These are phyloP conservation scores for Discostella stelligera DNA, from an alignment of 352 stramenopile species.

Conservation along the genomic window DNA sequence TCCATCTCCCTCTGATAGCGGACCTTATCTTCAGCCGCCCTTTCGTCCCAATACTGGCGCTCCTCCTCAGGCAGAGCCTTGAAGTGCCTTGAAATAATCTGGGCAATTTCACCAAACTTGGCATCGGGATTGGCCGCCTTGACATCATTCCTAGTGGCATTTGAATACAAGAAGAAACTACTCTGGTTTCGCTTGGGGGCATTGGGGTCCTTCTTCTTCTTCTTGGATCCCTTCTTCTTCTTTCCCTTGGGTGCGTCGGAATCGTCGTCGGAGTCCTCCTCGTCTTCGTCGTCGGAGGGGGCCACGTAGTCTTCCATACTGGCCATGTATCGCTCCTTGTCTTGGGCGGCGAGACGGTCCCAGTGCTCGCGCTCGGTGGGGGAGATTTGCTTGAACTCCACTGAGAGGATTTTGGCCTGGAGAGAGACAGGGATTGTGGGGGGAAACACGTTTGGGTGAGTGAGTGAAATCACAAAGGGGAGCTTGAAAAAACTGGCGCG, in stretches of 20 bases:
- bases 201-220: constrained; percentile 87
- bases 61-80: constrained; percentile 73
- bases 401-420: constrained; percentile 64
- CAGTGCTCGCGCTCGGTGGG: constrained; percentile 61
- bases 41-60: constrained; percentile 71
- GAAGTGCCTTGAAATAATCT: constrained; percentile 74
- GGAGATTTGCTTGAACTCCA: constrained; percentile 59
- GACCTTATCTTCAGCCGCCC: constrained; percentile 78
- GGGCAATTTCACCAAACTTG: constrained; percentile 86
- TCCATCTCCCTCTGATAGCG: constrained; percentile 71
- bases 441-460: background rate
- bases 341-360: constrained; percentile 89
- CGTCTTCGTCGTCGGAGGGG: constrained; percentile 24
- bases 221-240: constrained; percentile 57
- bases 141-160: constrained; percentile 58
- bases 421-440: background rate
- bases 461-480: constrained; percentile 6
- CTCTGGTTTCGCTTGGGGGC: constrained; percentile 90
- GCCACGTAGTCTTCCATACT: constrained; percentile 77
- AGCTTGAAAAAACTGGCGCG: background rate
- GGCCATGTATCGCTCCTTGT: constrained; percentile 88
- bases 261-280: constrained; percentile 20
- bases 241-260: constrained; percentile 78
- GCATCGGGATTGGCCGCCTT: constrained; percentile 73
- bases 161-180: constrained; percentile 90